These are phyloP conservation scores for Blastobotrys parvus DNA, from an alignment of 805 yeast species.

Conservation along the genomic window DNA sequence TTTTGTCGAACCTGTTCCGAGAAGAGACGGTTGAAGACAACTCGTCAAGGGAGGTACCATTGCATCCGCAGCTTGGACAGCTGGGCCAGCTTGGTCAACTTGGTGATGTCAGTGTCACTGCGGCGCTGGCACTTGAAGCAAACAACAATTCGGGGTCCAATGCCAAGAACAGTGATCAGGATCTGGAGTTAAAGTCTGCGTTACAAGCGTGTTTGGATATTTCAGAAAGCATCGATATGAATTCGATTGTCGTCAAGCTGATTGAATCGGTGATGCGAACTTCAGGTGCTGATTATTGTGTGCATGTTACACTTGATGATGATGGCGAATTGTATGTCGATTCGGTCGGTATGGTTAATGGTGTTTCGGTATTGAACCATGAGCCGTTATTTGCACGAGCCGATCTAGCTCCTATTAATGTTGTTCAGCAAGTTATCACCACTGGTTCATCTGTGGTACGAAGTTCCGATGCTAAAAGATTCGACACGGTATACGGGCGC, in stretches of 20 bases:
- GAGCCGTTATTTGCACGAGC: slow-evolving; percentile 34
- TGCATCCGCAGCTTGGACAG: no score
- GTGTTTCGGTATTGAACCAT: slow-evolving; percentile 26
- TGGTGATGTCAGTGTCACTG: no score
- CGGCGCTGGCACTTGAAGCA: neutral
- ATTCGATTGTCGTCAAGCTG: slow-evolving; percentile 32
- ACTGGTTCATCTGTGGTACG: slow-evolving; percentile 33
- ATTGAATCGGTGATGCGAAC: slow-evolving; percentile 34
- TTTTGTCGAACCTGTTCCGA: slow-evolving; percentile 24
- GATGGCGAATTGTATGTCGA: slow-evolving; percentile 25
- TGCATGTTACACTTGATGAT: slow-evolving; percentile 26
- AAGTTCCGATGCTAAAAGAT: slow-evolving; percentile 30
- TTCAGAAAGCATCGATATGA: slow-evolving; percentile 37
- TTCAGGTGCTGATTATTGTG: slow-evolving; percentile 32
- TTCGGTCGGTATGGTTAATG: slow-evolving; percentile 22
- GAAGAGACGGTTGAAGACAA: slow-evolving; percentile 8
- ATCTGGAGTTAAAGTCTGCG: slow-evolving; percentile 29
- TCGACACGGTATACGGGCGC: slow-evolving; percentile 28
- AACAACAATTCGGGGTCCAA: neutral
- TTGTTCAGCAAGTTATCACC: slow-evolving; percentile 33
- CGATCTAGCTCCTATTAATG: slow-evolving; percentile 36
- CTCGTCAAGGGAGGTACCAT: neutral
- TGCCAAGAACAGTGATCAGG: slow-evolving; percentile 2
- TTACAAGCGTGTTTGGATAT: slow-evolving; percentile 41
- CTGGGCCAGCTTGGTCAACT: no score